These are phyloP conservation scores for Sinapis alba DNA, from an alignment of 441 rosid species.

Conservation along the genomic window DNA sequence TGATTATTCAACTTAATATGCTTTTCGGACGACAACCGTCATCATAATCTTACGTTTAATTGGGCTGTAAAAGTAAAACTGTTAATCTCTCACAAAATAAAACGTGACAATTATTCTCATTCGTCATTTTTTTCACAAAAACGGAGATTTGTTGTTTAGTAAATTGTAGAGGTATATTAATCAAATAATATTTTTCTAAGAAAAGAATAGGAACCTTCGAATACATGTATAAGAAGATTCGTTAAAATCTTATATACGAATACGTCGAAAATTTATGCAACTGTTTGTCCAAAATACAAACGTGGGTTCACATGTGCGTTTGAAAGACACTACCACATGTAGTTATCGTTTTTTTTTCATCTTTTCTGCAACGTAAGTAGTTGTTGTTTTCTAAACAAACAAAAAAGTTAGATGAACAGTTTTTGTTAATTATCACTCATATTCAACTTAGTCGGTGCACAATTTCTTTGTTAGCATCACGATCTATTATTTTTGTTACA, in stretches of 20 bases:
- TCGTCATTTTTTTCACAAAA: too few species aligned
- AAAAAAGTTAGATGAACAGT: not conserved
- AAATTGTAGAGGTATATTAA: too few species aligned
- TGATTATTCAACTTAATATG: not conserved
- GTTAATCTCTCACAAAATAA: not conserved
- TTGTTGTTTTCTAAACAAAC: slow-evolving; percentile 6
- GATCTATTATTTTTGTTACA: not conserved
- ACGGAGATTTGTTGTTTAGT: too few species aligned
- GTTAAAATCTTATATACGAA: not conserved
- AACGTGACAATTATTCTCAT: not conserved
- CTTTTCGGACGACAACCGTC: not conserved
- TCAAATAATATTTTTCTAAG: too few species aligned
- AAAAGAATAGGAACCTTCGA: not conserved
- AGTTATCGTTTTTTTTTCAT: not conserved
- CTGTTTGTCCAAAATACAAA: not conserved
- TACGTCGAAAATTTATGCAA: not conserved
- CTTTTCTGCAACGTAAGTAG: not conserved
- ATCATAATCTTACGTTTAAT: not conserved
- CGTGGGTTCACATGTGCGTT: not conserved
- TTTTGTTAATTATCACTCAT: not conserved
- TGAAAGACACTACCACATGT: not conserved
- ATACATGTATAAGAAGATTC: not conserved
- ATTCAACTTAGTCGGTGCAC: slow-evolving; percentile 10
- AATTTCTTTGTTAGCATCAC: not conserved
- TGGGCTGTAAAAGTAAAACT: not conserved